These are phyloP conservation scores for Saturnispora quitensis DNA, from an alignment of 805 yeast genomes.

Conservation along the genomic window DNA sequence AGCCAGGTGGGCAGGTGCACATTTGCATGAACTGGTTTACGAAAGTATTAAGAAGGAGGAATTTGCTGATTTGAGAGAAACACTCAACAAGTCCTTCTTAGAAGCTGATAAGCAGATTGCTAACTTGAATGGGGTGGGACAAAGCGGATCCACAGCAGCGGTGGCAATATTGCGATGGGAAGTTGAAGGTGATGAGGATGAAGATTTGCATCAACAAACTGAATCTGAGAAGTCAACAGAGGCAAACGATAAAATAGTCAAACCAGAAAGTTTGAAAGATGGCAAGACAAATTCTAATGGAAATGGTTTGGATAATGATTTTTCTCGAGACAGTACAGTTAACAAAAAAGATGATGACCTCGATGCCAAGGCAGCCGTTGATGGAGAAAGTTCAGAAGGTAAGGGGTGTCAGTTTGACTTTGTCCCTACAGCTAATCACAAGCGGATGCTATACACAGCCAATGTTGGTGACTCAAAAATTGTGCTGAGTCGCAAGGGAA, in stretches of 20 bases:
- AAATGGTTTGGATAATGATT: too few relatives aligned
- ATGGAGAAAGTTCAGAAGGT: background rate
- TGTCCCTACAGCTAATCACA: constrained; percentile 40
- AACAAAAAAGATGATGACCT: background rate
- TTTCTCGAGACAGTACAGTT: background rate
- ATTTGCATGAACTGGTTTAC: constrained; percentile 63
- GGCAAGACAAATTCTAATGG: background rate
- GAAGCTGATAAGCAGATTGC: constrained; percentile 66
- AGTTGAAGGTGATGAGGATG: constrained; percentile 22
- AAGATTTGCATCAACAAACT: constrained; percentile 11
- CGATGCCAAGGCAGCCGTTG: background rate
- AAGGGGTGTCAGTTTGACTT: constrained; percentile 28
- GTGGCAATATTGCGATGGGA: constrained; percentile 91
- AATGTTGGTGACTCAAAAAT: constrained; percentile 92
- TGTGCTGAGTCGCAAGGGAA: constrained; percentile 65
- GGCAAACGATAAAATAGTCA: background rate
- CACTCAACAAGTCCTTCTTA: constrained; percentile 59
- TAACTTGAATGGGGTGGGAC: constrained; percentile 46
- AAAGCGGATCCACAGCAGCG: constrained; percentile 92
- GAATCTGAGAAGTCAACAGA: background rate
- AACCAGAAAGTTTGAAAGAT: background rate
- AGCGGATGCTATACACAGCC: constrained; percentile 79
- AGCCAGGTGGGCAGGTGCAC: constrained; percentile 91
- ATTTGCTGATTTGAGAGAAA: constrained; percentile 49
- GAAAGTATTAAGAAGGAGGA: constrained; percentile 42